Percentiles rank a stretch among this genome's conserved stretches.
phyloP scores from a whole-genome alignment of 345 rosid genomes.

The Hibiscus mutabilis region DNA sequence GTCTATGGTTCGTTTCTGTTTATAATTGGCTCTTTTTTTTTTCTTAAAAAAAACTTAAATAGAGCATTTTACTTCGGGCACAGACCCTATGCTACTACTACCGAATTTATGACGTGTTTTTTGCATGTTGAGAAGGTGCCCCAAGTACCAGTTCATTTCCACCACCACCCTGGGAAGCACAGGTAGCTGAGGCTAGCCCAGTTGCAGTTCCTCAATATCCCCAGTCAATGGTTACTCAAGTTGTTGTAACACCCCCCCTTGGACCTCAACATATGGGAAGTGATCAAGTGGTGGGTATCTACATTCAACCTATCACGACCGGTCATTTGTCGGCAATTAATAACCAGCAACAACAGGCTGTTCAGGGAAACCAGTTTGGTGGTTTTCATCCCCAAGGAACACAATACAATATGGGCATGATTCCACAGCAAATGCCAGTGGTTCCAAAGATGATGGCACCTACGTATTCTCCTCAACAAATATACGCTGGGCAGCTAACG shows the following conservation, averaged over 20 bases:
- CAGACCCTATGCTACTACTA: neutral
- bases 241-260: constrained; percentile 44
- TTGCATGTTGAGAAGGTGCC: constrained; percentile 46
- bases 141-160: constrained; percentile 56
- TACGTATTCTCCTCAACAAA: constrained; percentile 60
- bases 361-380: constrained; percentile 32
- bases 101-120: constrained; percentile 21
- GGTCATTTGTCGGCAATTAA: constrained; percentile 26
- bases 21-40: constrained; percentile 2
- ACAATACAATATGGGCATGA: constrained; percentile 50
- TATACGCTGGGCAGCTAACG: constrained; percentile 56
- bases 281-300: constrained; percentile 33
- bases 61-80: neutral
- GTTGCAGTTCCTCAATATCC: constrained; percentile 51
- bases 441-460: constrained; percentile 30
- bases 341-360: constrained; percentile 9
- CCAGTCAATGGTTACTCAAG: constrained; percentile 47
- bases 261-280: constrained; percentile 38
- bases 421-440: constrained; percentile 40
- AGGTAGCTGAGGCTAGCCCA: constrained; percentile 51
- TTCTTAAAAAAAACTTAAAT: neutral
- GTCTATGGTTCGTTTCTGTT: constrained; percentile 45
- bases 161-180: constrained; percentile 98
- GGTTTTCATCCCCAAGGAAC: constrained; percentile 52
- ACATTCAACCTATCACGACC: constrained; percentile 28